phyloP scores from a whole-genome alignment of 1,284 basidiomycete species.

The Erythrobasidium hasegawianum region DNA sequence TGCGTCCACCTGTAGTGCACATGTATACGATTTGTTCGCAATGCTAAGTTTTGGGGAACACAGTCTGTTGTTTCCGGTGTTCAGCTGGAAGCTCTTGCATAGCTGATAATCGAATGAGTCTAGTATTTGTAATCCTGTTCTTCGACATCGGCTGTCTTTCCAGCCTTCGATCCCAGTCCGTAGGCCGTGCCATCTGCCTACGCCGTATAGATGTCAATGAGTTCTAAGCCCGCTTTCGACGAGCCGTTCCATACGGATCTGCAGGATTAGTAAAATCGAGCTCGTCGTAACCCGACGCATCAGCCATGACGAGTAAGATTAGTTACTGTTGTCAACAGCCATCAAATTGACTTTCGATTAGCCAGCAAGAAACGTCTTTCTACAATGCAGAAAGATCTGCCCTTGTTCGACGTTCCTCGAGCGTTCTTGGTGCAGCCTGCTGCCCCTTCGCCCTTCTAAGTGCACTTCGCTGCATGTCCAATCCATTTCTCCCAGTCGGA shows the following conservation, averaged over 20 bases:
- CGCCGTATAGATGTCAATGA: constrained; percentile 32
- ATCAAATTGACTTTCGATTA: background rate
- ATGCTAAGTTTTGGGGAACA: too few relatives aligned
- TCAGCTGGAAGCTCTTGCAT: too few relatives aligned
- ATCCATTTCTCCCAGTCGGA: constrained; percentile 22
- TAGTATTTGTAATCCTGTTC: background rate
- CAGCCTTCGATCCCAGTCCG: background rate
- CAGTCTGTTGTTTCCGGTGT: too few relatives aligned
- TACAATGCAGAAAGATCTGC: constrained; percentile 14
- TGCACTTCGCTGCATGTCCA: constrained; percentile 13
- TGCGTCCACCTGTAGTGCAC: too few relatives aligned
- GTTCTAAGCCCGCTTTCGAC: too few relatives aligned
- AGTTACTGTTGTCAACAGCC: background rate
- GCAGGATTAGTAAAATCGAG: background rate
- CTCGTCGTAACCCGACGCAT: background rate
- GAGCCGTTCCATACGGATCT: too few relatives aligned
- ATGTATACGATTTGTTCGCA: too few relatives aligned
- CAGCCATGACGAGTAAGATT: background rate
- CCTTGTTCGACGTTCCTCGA: constrained; percentile 7
- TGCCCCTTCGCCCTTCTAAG: constrained; percentile 30
- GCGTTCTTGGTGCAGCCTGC: constrained; percentile 12
- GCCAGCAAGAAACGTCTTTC: background rate
- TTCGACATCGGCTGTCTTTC: background rate
- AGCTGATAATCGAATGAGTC: too few relatives aligned
- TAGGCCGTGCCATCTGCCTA: background rate